phyloP scores from a whole-genome alignment of 176 grass and related monocot species.

The Zea luxurians region DNA sequence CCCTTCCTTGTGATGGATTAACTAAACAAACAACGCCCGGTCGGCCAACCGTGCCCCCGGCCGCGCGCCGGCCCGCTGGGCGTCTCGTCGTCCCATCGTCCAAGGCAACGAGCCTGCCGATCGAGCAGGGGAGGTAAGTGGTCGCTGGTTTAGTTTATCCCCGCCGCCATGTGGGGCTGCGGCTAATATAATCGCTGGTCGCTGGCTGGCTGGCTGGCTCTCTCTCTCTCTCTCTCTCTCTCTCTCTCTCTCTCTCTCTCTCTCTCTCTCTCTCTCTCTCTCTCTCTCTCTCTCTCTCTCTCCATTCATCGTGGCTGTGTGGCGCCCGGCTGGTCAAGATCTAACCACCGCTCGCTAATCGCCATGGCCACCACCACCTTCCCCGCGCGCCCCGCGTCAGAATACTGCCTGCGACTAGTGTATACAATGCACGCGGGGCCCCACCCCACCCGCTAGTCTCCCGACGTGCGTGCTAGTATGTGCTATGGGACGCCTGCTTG shows the following conservation, averaged over 20 bases:
- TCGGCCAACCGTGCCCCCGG: not conserved
- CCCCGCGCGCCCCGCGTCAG: no score
- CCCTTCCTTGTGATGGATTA: not conserved
- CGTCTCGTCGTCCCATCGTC: not conserved
- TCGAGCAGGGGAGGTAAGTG: no score
- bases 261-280: not conserved
- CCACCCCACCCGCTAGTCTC: not conserved
- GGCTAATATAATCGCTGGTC: not conserved
- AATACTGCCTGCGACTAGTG: no score
- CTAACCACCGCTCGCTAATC: slow-evolving; percentile 4
- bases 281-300: not conserved
- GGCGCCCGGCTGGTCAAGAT: not conserved
- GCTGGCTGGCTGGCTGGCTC: not conserved
- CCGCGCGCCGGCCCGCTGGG: no score
- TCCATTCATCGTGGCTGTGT: not conserved
- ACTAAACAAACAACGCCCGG: not conserved
- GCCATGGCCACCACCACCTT: not conserved
- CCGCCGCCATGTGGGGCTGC: not conserved
- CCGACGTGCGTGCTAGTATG: not conserved
- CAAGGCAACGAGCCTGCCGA: no score
- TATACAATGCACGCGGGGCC: not conserved
- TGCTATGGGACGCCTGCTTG: not conserved
- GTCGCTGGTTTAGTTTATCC: not conserved
- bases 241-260: not conserved
- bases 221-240: not conserved